Evolutionary conservation across 306 rosid species (phyloP).

Genomic region (Lathyrus tuberosus): DNA sequence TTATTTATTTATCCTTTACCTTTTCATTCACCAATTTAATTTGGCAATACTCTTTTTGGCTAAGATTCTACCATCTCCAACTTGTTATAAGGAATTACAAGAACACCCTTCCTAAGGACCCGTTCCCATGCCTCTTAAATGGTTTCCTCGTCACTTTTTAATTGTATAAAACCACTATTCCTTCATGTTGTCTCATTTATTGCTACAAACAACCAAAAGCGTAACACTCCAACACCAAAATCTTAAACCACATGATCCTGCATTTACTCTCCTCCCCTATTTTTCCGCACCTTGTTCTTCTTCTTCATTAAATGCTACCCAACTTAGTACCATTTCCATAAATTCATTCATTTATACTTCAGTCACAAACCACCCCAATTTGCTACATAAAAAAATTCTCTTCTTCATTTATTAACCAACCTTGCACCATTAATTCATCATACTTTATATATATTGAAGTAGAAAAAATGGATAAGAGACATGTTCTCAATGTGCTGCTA

Average conservation of each 20-base stretch:
- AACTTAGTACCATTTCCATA: conserved; percentile 16
- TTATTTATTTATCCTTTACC: too few species aligned
- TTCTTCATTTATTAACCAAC: conserved; percentile 33
- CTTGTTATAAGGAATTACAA: conserved; percentile 20
- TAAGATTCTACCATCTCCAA: conserved; percentile 7
- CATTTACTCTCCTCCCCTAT: conserved; percentile 52
- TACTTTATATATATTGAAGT: conserved; percentile 3
- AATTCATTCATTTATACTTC: conserved; percentile 36
- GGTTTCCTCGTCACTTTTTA: conserved; percentile 23
- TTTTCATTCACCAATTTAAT: too few species aligned
- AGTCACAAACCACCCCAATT: conserved; percentile 22
- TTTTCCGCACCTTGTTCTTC: conserved; percentile 46
- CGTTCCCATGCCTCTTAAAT: conserved; percentile 44
- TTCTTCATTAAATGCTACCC: conserved; percentile 26
- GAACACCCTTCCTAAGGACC: conserved; percentile 52
- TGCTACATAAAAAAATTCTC: conserved; percentile 22
- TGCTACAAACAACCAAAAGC: conserved; percentile 39
- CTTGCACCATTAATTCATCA: conserved; percentile 33
- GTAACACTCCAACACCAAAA: conserved; percentile 44
- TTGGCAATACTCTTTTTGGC: neutral
- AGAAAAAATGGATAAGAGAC: conserved; percentile 51
- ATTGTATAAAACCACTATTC: conserved; percentile 24
- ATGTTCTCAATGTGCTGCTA: conserved; percentile 28
- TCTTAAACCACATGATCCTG: conserved; percentile 59
- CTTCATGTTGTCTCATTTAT: conserved; percentile 48